Conservation (phyloP, 75 land plant genomes). For the Adiantum capillusveneris region DNA sequence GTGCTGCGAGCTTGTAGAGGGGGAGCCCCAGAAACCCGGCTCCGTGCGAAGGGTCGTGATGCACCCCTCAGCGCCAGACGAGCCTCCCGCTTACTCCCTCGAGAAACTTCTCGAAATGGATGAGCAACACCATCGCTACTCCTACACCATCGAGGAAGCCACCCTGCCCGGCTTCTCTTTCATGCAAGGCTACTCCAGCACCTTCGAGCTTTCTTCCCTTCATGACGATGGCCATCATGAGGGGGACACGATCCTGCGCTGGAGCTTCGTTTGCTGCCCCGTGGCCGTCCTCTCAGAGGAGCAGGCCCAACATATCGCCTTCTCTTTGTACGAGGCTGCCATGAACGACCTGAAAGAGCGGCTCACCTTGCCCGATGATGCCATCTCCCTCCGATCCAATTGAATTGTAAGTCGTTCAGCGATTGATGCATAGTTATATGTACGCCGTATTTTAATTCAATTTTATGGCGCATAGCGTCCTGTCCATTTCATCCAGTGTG, state of each 20-base stretch:
- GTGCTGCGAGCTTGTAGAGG: background rate
- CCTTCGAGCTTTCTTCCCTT: background rate
- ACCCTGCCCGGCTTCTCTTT: background rate
- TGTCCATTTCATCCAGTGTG: too few relatives aligned
- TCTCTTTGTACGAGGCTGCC: conserved; percentile 6
- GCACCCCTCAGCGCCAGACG: background rate
- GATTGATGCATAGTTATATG: too few relatives aligned
- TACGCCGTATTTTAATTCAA: too few relatives aligned
- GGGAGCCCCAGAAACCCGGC: background rate
- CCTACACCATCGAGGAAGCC: background rate
- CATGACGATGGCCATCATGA: too few relatives aligned
- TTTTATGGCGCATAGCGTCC: too few relatives aligned
- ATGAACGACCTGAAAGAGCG: conserved; percentile 1
- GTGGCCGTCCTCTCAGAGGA: background rate
- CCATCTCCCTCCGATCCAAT: too few relatives aligned
- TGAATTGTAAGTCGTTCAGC: too few relatives aligned
- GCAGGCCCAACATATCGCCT: background rate
- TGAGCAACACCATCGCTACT: background rate
- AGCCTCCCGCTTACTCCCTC: background rate
- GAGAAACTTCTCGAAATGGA: background rate
- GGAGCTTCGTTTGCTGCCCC: background rate
- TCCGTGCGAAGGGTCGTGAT: background rate
- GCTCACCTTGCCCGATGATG: background rate
- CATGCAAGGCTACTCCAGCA: background rate
- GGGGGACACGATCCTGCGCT: too few relatives aligned